Evolutionary conservation across 2,329 filamentous ascomycete species (phyloP).

Genomic region (Chaetomium strumarium): DNA sequence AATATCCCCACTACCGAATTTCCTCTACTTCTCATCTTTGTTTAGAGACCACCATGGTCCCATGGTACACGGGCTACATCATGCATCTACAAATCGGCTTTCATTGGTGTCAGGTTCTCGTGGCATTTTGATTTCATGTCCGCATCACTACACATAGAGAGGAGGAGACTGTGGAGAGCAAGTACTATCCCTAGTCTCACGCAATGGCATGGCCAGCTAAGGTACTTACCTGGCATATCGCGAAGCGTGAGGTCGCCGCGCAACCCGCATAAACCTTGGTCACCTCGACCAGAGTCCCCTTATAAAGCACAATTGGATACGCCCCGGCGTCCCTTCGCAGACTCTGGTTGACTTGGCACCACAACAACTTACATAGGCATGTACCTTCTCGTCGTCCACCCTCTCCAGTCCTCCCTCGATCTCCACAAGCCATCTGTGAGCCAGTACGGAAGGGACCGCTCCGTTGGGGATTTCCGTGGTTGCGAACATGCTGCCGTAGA

Average conservation of each 20-base stretch:
- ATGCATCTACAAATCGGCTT: background rate
- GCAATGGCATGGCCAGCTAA: background rate
- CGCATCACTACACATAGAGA: constrained; percentile 13
- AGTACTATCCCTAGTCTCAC: background rate
- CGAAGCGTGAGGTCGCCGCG: background rate
- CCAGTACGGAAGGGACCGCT: too few relatives aligned
- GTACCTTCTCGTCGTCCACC: too few relatives aligned
- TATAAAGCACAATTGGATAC: constrained; percentile 84
- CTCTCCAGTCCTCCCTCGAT: too few relatives aligned
- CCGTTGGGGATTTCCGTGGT: too few relatives aligned
- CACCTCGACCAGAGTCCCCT: constrained; percentile 70
- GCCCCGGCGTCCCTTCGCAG: constrained; percentile 84
- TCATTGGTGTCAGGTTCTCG: background rate
- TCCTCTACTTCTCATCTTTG: constrained; percentile 2
- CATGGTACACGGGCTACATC: constrained; percentile 5
- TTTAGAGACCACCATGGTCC: constrained; percentile 8
- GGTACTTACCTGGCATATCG: background rate
- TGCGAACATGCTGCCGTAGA: too few relatives aligned
- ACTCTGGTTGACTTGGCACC: too few relatives aligned
- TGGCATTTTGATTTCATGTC: constrained; percentile 1
- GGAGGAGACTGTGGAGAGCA: background rate
- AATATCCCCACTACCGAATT: constrained; percentile 11
- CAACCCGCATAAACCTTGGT: constrained; percentile 39
- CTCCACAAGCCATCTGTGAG: too few relatives aligned
- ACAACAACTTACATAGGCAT: too few relatives aligned